Evolutionary conservation across 768 basidiomycete genomes (phyloP).

Genomic region (Daedalea quercina): DNA sequence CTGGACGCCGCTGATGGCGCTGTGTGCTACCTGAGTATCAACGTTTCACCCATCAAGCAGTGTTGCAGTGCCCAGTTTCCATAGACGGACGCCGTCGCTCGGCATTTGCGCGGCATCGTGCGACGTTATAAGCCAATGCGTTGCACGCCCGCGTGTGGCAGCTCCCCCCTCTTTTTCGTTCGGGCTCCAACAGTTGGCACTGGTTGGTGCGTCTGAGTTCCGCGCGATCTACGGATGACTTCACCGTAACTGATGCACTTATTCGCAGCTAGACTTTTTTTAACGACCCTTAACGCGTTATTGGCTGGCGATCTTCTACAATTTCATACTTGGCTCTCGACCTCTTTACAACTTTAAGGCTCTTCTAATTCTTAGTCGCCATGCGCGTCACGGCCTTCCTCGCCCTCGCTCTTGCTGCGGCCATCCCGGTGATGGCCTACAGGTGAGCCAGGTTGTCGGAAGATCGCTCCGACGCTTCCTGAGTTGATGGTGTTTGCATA

Average conservation of each 20-base stretch:
- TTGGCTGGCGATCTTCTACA: neutral
- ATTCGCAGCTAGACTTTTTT: neutral
- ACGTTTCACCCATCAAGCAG: no score
- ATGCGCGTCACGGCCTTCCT: neutral
- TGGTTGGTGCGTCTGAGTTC: neutral
- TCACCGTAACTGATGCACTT: neutral
- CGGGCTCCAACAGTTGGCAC: neutral
- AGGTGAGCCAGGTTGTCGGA: neutral
- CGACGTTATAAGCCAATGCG: neutral
- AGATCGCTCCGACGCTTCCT: neutral
- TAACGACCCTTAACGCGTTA: neutral
- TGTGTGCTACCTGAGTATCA: no score
- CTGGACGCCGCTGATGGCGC: no score
- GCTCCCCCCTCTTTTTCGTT: neutral
- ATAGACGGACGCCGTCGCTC: neutral
- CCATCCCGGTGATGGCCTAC: neutral
- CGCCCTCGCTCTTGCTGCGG: neutral
- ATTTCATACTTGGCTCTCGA: neutral
- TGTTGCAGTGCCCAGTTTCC: no score
- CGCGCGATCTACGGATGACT: neutral
- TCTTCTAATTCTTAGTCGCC: neutral
- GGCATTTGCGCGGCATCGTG: neutral
- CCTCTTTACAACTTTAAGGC: neutral
- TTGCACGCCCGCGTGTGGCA: neutral
- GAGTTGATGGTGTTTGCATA: neutral